Conservation (phyloP, 306 rosid species). For the Gillenia trifoliata region DNA sequence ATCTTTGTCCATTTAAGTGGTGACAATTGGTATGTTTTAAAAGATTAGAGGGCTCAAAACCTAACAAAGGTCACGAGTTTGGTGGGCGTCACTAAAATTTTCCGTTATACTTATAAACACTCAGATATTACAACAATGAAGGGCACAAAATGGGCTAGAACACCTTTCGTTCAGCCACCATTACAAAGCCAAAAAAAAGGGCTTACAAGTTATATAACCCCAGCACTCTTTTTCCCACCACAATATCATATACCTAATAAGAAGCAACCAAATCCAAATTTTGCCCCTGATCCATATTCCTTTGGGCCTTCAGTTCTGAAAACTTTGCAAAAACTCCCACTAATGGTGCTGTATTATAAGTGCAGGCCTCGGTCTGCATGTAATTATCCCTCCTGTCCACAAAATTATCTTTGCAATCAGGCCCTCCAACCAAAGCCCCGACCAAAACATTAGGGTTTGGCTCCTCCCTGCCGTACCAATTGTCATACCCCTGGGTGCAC, state of each 20-base stretch:
- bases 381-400: slow-evolving; percentile 63
- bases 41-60: not conserved
- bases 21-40: not conserved
- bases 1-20: too few relatives aligned
- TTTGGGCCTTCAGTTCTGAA: slow-evolving; percentile 36
- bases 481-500: slow-evolving; percentile 94
- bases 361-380: slow-evolving; percentile 99
- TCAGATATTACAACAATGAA: slow-evolving; percentile 8
- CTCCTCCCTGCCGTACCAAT: slow-evolving; percentile 53
- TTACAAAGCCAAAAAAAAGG: slow-evolving; percentile 10
- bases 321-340: slow-evolving; percentile 82
- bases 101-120: slow-evolving; percentile 7
- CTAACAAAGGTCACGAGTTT: not conserved
- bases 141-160: slow-evolving; percentile 26
- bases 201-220: not conserved
- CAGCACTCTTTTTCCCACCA: slow-evolving; percentile 1
- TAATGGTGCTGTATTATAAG: slow-evolving; percentile 89
- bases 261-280: slow-evolving; percentile 54
- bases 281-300: slow-evolving; percentile 21
- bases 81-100: not conserved
- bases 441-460: slow-evolving; percentile 72
- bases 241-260: slow-evolving; percentile 18
- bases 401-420: slow-evolving; percentile 69
- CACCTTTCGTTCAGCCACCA: slow-evolving; percentile 23
- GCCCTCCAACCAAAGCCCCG: slow-evolving; percentile 97